Percentiles rank a stretch among this genome's conserved stretches.
These are phyloP conservation scores for Mucor lusitanicus DNA, from an alignment of 371 early-diverging fungal genomes.

Conservation along the genomic window DNA sequence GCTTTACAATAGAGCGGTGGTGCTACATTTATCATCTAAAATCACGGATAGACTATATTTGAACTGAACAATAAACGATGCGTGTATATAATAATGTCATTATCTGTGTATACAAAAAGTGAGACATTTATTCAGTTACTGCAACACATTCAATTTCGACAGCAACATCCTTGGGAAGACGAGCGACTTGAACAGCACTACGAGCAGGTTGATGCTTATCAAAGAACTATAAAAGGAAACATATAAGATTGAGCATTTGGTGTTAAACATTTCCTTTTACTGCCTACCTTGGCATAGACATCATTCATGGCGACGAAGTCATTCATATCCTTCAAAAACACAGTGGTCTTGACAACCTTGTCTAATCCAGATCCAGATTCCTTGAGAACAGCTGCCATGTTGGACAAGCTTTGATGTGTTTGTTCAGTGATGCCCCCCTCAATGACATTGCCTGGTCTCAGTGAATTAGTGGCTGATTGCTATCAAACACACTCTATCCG, in stretches of 20 bases:
- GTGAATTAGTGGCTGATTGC: background rate
- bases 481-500: background rate
- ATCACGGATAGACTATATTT: background rate
- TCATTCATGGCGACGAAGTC: slow-evolving; percentile 88
- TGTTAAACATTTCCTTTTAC: slow-evolving; percentile 2
- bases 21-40: slow-evolving; percentile 32
- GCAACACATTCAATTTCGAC: slow-evolving; percentile 95
- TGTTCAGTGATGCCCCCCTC: slow-evolving; percentile 71
- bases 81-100: background rate
- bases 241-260: background rate
- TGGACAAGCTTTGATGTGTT: slow-evolving; percentile 76
- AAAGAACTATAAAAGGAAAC: slow-evolving; percentile 50
- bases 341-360: slow-evolving; percentile 89
- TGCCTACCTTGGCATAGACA: slow-evolving; percentile 58
- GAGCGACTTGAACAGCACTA: slow-evolving; percentile 88
- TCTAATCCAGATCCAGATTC: slow-evolving; percentile 75
- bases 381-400: slow-evolving; percentile 76
- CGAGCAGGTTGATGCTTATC: slow-evolving; percentile 79
- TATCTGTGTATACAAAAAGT: background rate
- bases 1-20: slow-evolving; percentile 36
- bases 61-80: background rate
- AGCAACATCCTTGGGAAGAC: slow-evolving; percentile 83
- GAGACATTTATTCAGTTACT: slow-evolving; percentile 23
- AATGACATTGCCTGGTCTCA: slow-evolving; percentile 54
- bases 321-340: slow-evolving; percentile 89